Percentiles rank a stretch among this genome's conserved stretches.
Evolutionary conservation across 1,139 yeast genomes (phyloP).

Genomic region (Yamadazyma triangularis): DNA sequence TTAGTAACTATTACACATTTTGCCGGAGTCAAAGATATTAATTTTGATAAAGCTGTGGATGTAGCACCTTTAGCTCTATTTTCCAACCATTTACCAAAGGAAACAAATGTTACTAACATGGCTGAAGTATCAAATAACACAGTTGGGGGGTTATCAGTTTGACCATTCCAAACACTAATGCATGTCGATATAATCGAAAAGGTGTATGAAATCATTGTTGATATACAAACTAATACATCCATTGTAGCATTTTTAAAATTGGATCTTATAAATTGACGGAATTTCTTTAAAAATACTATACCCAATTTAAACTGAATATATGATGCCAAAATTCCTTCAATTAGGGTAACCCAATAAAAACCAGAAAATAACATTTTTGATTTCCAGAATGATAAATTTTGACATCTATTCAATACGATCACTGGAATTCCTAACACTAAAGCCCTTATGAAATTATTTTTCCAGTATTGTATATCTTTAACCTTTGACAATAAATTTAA

Average conservation of each 20-base stretch:
- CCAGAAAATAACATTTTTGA: slow-evolving; percentile 41
- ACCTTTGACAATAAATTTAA: slow-evolving; percentile 62
- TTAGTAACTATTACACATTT: slow-evolving; percentile 61
- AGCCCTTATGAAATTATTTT: slow-evolving; percentile 47
- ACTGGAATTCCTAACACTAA: slow-evolving; percentile 61
- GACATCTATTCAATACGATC: slow-evolving; percentile 50
- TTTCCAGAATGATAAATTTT: slow-evolving; percentile 28
- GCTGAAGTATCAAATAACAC: slow-evolving; percentile 84
- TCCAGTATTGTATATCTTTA: slow-evolving; percentile 74
- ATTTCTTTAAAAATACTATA: slow-evolving; percentile 56
- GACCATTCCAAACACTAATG: slow-evolving; percentile 36
- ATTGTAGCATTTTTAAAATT: slow-evolving; percentile 71
- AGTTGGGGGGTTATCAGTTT: slow-evolving; percentile 49
- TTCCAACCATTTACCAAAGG: slow-evolving; percentile 87
- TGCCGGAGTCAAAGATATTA: slow-evolving; percentile 78
- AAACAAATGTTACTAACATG: slow-evolving; percentile 79
- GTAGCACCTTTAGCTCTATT: slow-evolving; percentile 93
- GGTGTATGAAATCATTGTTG: slow-evolving; percentile 73
- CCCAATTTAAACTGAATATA: slow-evolving; percentile 73
- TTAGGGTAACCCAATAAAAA: slow-evolving; percentile 50
- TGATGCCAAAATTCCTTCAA: slow-evolving; percentile 59
- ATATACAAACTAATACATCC: slow-evolving; percentile 86
- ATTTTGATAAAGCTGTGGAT: slow-evolving; percentile 76
- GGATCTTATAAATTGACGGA: slow-evolving; percentile 62
- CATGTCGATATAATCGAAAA: slow-evolving; percentile 66